Evolutionary conservation across 345 rosid species (phyloP).

Genomic region (Ailanthus altissimus): DNA sequence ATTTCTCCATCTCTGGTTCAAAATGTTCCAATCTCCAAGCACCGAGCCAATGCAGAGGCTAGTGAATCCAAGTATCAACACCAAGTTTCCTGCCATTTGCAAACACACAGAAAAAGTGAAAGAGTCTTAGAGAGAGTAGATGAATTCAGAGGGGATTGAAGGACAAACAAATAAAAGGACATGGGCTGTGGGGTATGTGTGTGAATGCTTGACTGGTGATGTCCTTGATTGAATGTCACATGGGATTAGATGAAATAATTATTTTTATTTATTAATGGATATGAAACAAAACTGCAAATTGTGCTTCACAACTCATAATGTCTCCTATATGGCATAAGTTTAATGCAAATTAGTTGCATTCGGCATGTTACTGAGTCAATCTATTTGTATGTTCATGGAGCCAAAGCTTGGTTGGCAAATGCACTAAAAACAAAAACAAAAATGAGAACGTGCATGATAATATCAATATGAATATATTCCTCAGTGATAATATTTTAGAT

Average conservation of each 20-base stretch:
- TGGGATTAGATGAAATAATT: constrained; percentile 5
- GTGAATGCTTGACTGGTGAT: neutral
- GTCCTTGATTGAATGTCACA: constrained; percentile 16
- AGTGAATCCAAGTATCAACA: constrained; percentile 33
- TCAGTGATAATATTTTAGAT: neutral
- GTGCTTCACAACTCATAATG: constrained; percentile 28
- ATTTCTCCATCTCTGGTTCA: constrained; percentile 35
- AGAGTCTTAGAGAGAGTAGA: neutral
- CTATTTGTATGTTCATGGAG: neutral
- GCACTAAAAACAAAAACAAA: neutral
- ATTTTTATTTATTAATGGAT: neutral
- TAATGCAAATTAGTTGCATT: neutral
- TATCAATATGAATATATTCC: too few species aligned
- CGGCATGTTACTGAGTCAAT: neutral
- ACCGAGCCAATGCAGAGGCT: constrained; percentile 39
- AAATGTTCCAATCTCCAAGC: constrained; percentile 70
- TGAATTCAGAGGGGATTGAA: neutral
- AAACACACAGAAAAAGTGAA: neutral
- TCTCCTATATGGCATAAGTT: neutral
- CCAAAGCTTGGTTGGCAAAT: neutral
- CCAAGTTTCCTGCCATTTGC: constrained; percentile 39
- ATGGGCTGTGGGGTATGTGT: constrained; percentile 25
- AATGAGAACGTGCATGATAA: neutral
- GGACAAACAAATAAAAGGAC: neutral
- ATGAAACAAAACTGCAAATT: neutral